phyloP scores from a whole-genome alignment of 139 green algal genomes.

The Tetraselmis chui region DNA sequence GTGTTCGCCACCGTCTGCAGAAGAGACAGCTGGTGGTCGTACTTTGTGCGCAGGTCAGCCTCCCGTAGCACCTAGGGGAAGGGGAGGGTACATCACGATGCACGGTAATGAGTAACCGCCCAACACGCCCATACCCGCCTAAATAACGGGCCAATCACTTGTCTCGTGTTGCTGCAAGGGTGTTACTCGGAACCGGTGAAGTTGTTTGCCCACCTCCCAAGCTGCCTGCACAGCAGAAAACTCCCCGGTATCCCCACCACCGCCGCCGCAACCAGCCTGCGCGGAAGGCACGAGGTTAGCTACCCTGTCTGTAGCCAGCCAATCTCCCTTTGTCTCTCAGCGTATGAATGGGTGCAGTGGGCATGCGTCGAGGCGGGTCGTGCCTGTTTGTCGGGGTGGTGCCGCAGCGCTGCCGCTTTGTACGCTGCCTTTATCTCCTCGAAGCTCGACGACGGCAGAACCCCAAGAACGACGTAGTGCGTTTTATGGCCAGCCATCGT shows the following conservation, averaged over 20 bases:
- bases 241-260: background rate
- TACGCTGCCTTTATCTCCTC: background rate
- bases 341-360: no score
- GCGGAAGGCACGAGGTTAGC: background rate
- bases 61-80: conserved; percentile 9
- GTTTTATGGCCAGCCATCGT: no score
- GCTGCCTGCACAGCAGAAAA: conserved; percentile 8
- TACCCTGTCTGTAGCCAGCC: no score
- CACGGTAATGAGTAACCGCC: no score
- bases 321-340: no score
- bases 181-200: background rate
- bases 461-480: conserved; percentile 6
- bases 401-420: background rate
- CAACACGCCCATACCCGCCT: background rate
- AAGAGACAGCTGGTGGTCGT: conserved; percentile 22
- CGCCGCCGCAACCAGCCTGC: background rate
- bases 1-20: background rate
- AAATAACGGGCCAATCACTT: background rate
- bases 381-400: conserved; percentile 17
- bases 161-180: no score
- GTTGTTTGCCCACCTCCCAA: conserved; percentile 4
- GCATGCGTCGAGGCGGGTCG: no score
- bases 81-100: no score
- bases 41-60: background rate
- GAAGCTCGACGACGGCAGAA: background rate